Evolutionary conservation across 73 alveolate species (phyloP), one percentile per base, ranked within the genome.

Genomic region (Symbiodinium natans): DNA sequence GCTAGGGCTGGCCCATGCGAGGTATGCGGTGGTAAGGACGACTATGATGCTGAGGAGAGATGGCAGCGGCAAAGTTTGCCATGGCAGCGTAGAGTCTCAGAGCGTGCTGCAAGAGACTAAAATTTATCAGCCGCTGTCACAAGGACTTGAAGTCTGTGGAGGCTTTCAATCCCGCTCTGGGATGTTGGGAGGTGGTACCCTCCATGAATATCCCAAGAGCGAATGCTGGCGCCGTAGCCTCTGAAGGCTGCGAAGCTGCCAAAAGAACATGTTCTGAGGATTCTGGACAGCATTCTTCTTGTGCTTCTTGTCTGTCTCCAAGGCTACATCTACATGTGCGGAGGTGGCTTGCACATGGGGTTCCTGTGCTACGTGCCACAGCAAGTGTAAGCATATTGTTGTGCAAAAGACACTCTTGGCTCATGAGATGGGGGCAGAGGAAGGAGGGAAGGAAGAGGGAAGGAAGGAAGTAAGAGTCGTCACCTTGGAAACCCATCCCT

Each of bases 21-120:
- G 94, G 94, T 87, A 7, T 88, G 95, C 42, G 95, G 95, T 68
- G 95, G 95, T 29, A 88, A 88, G 41, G 95, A 88, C 54, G 95
- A 88, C 95, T 39, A 88, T 15, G 95, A 88, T 42, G 85, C 95
- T 11, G 95, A 88, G 95, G 95, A 87, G 42, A 10, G 21, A 63
- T 1, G 36, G 36, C 29, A 25, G 77, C 77, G 10, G 34, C 36
- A 25, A 27, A 21, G 59, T 46, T 46, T 6, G 31, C 4, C 36
- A 19, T 63, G 40, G 36, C 77, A 63, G 77, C 3, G 77, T 27
- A 63, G 77, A 25, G 59, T 13, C 13, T 46, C 59, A 6, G 59
- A 6, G 59, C 59, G n/a, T n/a, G 68, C 13, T 11, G 25, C 68
- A 27, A 5, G 29, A 52, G 68, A 52, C 27, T 21, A 27, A 52